phyloP scores from a whole-genome alignment of 306 rosid species.

The Cyclanthera cordifolia region DNA sequence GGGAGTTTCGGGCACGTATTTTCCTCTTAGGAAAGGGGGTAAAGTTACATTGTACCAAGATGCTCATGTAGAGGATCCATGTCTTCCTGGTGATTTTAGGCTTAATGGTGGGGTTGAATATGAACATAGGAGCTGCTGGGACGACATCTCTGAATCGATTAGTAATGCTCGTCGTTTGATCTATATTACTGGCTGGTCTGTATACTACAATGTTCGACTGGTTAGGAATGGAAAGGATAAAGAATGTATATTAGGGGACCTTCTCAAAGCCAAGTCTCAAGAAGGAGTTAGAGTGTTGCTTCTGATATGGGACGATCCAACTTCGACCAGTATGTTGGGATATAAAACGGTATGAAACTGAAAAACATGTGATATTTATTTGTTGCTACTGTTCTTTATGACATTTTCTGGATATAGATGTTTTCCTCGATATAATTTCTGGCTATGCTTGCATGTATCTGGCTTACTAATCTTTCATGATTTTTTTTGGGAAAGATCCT shows the following conservation, averaged over 20 bases:
- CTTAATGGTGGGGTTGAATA: slow-evolving; percentile 33
- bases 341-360: slow-evolving; percentile 39
- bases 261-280: slow-evolving; percentile 66
- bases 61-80: slow-evolving; percentile 55
- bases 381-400: neutral
- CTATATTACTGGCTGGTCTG: slow-evolving; percentile 87
- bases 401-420: neutral
- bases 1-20: slow-evolving; percentile 64
- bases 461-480: neutral
- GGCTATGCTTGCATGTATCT: neutral
- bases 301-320: slow-evolving; percentile 92
- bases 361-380: slow-evolving; percentile 4
- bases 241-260: slow-evolving; percentile 46
- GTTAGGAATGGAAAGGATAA: slow-evolving; percentile 34
- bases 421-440: neutral
- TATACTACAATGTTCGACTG: slow-evolving; percentile 53
- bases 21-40: slow-evolving; percentile 72
- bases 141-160: slow-evolving; percentile 57
- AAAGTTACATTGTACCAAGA: slow-evolving; percentile 75
- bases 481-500: slow-evolving; percentile 12
- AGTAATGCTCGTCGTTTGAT: slow-evolving; percentile 53
- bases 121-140: slow-evolving; percentile 58
- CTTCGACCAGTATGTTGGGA: slow-evolving; percentile 60
- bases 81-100: slow-evolving; percentile 35
- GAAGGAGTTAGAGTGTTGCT: slow-evolving; percentile 86